These are phyloP conservation scores for Globisporangium radiosum DNA, from an alignment of 352 stramenopile genomes.

Conservation along the genomic window DNA sequence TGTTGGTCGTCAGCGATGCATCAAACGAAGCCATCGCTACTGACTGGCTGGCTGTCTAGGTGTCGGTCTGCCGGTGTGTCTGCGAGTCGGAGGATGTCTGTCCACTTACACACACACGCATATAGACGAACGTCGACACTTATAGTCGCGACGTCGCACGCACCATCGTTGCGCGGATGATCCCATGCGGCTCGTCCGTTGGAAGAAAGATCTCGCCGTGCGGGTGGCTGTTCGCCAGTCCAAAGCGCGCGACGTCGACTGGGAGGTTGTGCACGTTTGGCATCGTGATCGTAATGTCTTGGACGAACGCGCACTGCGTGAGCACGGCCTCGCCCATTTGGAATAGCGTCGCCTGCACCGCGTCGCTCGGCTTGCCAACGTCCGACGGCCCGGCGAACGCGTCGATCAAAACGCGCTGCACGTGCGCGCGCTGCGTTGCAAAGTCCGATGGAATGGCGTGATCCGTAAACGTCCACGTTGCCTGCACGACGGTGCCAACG, in stretches of 20 bases:
- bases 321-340: constrained; percentile 84
- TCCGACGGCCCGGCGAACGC: constrained; percentile 75
- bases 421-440: constrained; percentile 31
- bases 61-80: too few species aligned
- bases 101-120: too few species aligned
- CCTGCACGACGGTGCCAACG: constrained; percentile 66
- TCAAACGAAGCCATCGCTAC: too few species aligned
- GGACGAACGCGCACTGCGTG: constrained; percentile 52
- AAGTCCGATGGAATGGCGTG: constrained; percentile 31
- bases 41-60: too few species aligned
- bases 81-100: too few species aligned
- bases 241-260: constrained; percentile 78
- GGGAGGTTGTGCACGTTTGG: constrained; percentile 88
- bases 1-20: too few species aligned
- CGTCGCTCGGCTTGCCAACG: constrained; percentile 62
- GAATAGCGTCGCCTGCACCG: constrained; percentile 81
- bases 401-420: constrained; percentile 69
- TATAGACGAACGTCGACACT: background rate
- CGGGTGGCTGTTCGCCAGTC: constrained; percentile 81
- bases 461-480: constrained; percentile 67
- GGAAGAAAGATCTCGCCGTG: constrained; percentile 86
- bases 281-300: constrained; percentile 74
- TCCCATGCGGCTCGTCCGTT: constrained; percentile 82
- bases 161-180: constrained; percentile 82
- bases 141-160: constrained; percentile 50